Evolutionary conservation across 495 filamentous ascomycete species (phyloP), one percentile per base, ranked within the genome.

Genomic region (Pyrenopolyporus hunteri): DNA sequence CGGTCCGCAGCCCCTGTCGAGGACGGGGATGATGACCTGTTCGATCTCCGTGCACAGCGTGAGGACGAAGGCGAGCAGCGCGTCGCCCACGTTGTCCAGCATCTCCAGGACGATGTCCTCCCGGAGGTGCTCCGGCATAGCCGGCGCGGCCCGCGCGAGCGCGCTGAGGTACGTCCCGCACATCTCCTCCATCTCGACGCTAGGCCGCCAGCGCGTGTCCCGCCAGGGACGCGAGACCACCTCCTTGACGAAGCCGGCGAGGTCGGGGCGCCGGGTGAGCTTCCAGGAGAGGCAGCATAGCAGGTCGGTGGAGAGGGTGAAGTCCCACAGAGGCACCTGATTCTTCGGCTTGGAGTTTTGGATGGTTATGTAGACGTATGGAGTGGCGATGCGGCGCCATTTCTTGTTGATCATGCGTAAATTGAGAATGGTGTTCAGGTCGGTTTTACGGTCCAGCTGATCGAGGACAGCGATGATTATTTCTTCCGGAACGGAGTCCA

Each of bases 361-460:
- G 13, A 36, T 31, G 19, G 28, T 10, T 22, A 59, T 20, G 19
- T 39, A 20, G 6, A 47, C 40, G 29, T 28, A 33, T 0, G 57
- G 57, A 2, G 31, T 53, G 0, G 48, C 29, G 32, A 60, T n/a
- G 8, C 39, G 39, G n/a, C 8, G 9, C 47, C 47, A 60, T 11
- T 46, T 52, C 16, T 9, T 29, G 23, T 32, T 60, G 10, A 60
- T 39, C 0, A 13, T 9, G 40, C 57, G 57, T 8, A 60, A 25
- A 11, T 16, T 39, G 31, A 52, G 37, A 40, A 60, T 26, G 16
- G 47, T 40, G 2, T 19, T 29, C 7, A 45, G 2, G 44, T 58
- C 33, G 20, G 28, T n/a, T 20, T 42, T 33, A 11, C 11, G 35
- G 36, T 50, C 35, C 6, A 58, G 13, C 11, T 50, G 22, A 16